Base-by-base conservation (phyloP, 2,329 filamentous ascomycete species). In the Penicillium verrucosum region DNA sequence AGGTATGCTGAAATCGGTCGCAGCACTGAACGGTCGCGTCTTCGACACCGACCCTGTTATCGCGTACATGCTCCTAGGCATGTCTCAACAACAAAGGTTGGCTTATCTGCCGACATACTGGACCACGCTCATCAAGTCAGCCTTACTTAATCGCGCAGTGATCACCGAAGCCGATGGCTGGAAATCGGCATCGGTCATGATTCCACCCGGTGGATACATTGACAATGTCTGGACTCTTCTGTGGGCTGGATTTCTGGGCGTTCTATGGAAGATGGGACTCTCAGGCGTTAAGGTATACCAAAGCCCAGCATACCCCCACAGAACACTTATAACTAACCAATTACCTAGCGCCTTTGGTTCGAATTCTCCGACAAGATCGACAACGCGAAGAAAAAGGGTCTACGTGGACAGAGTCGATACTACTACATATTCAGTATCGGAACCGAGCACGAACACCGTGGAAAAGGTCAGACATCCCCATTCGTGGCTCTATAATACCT, bases 371-470 rank as follows among this genome's bases (percentile, higher is more conserved):
- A 60, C 4, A 61, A 64, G 64, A 61, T 61, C 12, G 60, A 65
- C 18, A 57, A 64, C 12, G 64, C 64, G 2, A 66, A 65, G 34
- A 55, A 29, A 42, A 61, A 54, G 10, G 65, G 62, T 10, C 57
- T 67, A 0, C 59, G 50, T 6, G 64, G 61, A 14, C 57, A 65
- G 12, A 61, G 46, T 37, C 44, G 34, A 4, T 67, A 65, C 38
- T 67, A 67, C 52, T 67, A 67, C 44, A 36, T 67, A 30, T 67
- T 66, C 52, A 66, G 59, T 25, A 55, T 67, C 18, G 64, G 65
- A 4, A 67, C 65, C 2, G 64, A 66, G 29, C 43, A 37, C n/a
- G 59, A 65, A 34, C 60, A 67, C 40, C 64, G 63, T 4, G 60
- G 65, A 3, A 65, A 63, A 56, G 65, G 65, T 66, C 21, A 40